Percentiles rank a stretch among this genome's conserved stretches.
phyloP scores from a whole-genome alignment of 331 rosid genomes.

The Erythrophleum ivorense region DNA sequence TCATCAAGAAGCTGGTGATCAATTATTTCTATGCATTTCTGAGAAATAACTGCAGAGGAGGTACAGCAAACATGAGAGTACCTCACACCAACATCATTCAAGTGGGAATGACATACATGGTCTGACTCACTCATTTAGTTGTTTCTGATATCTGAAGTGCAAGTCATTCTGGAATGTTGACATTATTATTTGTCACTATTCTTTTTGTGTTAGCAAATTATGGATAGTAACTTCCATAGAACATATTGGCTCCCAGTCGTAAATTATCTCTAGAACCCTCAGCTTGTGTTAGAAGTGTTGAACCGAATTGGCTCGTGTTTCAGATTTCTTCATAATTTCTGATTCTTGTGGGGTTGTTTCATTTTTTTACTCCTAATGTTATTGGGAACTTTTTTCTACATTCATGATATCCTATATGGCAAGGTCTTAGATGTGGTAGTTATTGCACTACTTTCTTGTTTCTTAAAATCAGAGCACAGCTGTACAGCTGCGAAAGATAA shows the following conservation, averaged over 20 bases:
- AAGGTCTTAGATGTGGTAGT: no score
- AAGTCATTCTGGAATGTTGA: constrained; percentile 9
- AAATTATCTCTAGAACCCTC: constrained; percentile 13
- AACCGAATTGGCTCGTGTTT: constrained; percentile 9
- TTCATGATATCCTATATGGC: not conserved
- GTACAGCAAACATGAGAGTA: constrained; percentile 82
- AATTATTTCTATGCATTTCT: constrained; percentile 90
- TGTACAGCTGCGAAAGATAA: not conserved
- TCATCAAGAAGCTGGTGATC: constrained; percentile 78
- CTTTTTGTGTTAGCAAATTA: not conserved
- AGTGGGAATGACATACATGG: constrained; percentile 95
- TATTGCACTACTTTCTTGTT: no score
- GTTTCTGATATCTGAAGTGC: not conserved
- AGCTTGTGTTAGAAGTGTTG: not conserved
- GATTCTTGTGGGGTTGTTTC: not conserved
- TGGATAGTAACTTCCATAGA: not conserved
- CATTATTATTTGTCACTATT: not conserved
- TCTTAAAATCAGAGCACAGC: not conserved
- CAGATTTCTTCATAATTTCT: not conserved
- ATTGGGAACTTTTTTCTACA: not conserved
- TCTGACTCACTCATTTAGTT: constrained; percentile 45
- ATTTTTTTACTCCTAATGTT: not conserved
- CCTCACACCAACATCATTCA: constrained; percentile 93
- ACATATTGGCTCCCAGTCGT: not conserved
- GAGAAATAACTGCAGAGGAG: constrained; percentile 84